A percentile compares a stretch with the other conserved stretches of the same genome.
Conservation (phyloP, 2,329 filamentous ascomycete species). For the Xylaria hypoxylon region DNA sequence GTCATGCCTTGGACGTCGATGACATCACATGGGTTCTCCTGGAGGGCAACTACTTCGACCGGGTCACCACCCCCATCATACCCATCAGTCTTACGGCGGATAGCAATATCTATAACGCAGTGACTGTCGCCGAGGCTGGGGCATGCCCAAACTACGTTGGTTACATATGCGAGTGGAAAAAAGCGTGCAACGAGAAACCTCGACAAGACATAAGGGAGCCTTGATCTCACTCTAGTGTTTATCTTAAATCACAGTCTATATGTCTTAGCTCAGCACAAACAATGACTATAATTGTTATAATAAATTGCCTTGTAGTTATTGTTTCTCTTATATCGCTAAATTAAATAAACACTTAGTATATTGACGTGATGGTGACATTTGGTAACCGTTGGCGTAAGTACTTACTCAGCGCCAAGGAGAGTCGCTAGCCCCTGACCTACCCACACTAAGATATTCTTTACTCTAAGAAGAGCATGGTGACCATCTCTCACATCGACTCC, state of each 20-base stretch:
- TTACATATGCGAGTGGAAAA: slow-evolving; percentile 12
- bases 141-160: not conserved
- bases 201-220: not conserved
- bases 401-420: not conserved
- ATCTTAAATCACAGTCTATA: not conserved
- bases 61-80: slow-evolving; percentile 6
- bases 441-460: not conserved
- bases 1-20: slow-evolving; percentile 4
- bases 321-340: too few relatives aligned
- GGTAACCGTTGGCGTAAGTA: not conserved
- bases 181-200: not conserved
- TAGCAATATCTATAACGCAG: not conserved
- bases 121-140: not conserved
- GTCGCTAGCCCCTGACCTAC: not conserved
- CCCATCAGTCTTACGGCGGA: not conserved
- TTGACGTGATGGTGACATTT: not conserved
- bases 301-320: not conserved
- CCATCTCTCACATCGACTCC: slow-evolving; percentile 5
- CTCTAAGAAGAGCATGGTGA: not conserved
- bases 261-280: not conserved
- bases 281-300: not conserved
- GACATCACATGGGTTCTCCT: not conserved
- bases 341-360: too few relatives aligned
- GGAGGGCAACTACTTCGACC: slow-evolving; percentile 8
- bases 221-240: not conserved